Conservation (phyloP, 768 basidiomycete species). For the Pulveroboletus frians region DNA sequence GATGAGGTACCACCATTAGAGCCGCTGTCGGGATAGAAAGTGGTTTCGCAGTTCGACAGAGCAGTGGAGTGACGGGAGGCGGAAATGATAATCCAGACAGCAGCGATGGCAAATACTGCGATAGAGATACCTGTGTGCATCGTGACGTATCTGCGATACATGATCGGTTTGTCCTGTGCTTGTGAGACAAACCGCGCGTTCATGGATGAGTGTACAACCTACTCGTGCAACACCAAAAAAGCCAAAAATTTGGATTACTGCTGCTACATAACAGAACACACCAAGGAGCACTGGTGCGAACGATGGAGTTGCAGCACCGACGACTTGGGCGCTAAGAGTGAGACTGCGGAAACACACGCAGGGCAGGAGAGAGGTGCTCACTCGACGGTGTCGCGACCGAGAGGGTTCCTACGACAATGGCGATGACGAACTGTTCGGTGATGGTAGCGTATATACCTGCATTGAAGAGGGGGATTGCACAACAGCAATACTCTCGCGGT, state of each 20-base stretch:
- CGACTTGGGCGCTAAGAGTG: conserved; percentile 47
- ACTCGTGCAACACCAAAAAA: conserved; percentile 82
- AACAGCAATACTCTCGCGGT: conserved; percentile 85
- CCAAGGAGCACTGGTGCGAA: conserved; percentile 73
- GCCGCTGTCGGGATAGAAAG: conserved; percentile 45
- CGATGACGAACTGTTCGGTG: conserved; percentile 67
- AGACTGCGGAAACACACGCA: conserved; percentile 1
- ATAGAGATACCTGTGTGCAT: conserved; percentile 52
- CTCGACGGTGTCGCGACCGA: conserved; percentile 75
- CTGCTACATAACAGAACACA: conserved; percentile 69
- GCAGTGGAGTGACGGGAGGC: conserved; percentile 73
- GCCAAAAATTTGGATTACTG: conserved; percentile 74
- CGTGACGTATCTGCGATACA: conserved; percentile 65
- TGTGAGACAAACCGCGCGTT: conserved; percentile 2
- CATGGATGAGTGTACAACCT: conserved; percentile 1
- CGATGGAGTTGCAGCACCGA: conserved; percentile 78
- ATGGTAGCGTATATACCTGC: conserved; percentile 82
- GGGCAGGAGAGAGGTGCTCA: conserved; percentile 36
- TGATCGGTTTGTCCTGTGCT: conserved; percentile 56
- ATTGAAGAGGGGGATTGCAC: conserved; percentile 87
- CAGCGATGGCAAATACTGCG: conserved; percentile 69
- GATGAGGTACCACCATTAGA: conserved; percentile 30
- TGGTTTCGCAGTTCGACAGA: conserved; percentile 54
- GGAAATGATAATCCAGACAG: conserved; percentile 78
- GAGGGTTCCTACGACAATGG: conserved; percentile 64